A percentile compares a stretch with the other conserved stretches of the same genome.
These are phyloP conservation scores for Beta vulgaris DNA, from an alignment of 148 eudicot species.

Conservation along the genomic window DNA sequence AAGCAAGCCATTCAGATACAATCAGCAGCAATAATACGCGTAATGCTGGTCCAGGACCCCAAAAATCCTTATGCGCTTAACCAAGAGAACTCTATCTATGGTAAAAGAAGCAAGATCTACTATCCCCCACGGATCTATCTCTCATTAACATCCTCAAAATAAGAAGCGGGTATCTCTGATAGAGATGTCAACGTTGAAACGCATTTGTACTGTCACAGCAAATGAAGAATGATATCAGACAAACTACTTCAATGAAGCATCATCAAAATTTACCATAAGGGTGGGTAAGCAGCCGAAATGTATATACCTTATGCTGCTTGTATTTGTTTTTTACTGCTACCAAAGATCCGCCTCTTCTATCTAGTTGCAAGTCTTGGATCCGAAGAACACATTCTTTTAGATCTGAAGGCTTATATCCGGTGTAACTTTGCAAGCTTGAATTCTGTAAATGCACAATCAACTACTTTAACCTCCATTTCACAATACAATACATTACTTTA, in stretches of 20 bases:
- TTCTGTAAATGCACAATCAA: constrained; percentile 34
- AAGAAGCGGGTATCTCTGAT: constrained; percentile 51
- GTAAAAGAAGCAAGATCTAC: constrained; percentile 4
- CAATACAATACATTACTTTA: neutral
- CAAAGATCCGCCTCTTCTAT: constrained; percentile 54
- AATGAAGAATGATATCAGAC: constrained; percentile 21
- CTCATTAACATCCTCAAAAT: constrained; percentile 45
- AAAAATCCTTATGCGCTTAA: neutral
- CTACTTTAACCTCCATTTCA: neutral
- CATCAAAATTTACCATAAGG: neutral
- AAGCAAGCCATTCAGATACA: neutral
- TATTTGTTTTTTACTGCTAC: constrained; percentile 72
- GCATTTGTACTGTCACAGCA: constrained; percentile 57
- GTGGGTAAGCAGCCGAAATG: neutral
- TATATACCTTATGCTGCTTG: constrained; percentile 73
- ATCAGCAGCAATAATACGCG: neutral
- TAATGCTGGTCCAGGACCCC: neutral
- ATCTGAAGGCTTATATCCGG: constrained; percentile 69
- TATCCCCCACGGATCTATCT: constrained; percentile 8
- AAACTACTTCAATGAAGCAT: neutral
- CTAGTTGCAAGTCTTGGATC: constrained; percentile 70
- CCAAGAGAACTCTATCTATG: neutral
- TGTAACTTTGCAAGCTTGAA: constrained; percentile 46
- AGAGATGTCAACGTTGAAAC: constrained; percentile 57
- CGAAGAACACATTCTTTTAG: constrained; percentile 72